Evolutionary conservation across 306 rosid genomes (phyloP), one percentile per base, ranked within the genome.

Genomic region (Styphnolobium japonicum): DNA sequence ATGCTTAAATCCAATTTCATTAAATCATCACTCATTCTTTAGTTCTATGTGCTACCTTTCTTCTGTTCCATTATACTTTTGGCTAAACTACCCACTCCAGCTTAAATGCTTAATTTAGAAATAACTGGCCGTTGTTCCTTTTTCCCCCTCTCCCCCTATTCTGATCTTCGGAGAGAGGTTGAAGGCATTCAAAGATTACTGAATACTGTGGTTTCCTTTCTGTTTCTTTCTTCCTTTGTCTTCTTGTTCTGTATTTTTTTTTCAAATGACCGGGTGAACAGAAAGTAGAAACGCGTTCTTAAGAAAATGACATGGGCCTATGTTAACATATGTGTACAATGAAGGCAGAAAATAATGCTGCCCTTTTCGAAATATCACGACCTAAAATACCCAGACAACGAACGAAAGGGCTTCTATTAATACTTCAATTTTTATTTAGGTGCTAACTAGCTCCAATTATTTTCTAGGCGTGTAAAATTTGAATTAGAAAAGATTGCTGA

Each of bases 131-230:
- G 29, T 27, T 25, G 45, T 80, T 63, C 22, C 21, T 45, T 19
- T 12, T 33, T 27, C 4, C 12, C 2, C 15, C 43, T 22, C 12
- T 12, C 53, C 23, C 60, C n/a, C 45, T 61, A 10, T 70, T 76
- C 27, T 51, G 23, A 77, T 70, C n/a, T 81, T 45, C 5, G 12
- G 40, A 55, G 10, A 55, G 63, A 31, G 43, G 45, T 21, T 61
- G 27, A 75, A 71, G 19, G 66, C 83, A 78, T 65, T 58, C 83
- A 78, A 46, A 67, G 66, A 71, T 27, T 70, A 79, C 51, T 71
- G 4, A 71, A 60, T 71, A 34, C 45, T 77, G 70, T 71, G 55
- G 52, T 63, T 77, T 63, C 39, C 78, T 76, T 68, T 36, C 14
- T 25, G 37, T 37, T 77, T 77, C 43, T 36, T 42, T 39, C 43